These are phyloP conservation scores for Diaporthe amygdali DNA, from an alignment of 2,329 filamentous ascomycete genomes.

Conservation along the genomic window DNA sequence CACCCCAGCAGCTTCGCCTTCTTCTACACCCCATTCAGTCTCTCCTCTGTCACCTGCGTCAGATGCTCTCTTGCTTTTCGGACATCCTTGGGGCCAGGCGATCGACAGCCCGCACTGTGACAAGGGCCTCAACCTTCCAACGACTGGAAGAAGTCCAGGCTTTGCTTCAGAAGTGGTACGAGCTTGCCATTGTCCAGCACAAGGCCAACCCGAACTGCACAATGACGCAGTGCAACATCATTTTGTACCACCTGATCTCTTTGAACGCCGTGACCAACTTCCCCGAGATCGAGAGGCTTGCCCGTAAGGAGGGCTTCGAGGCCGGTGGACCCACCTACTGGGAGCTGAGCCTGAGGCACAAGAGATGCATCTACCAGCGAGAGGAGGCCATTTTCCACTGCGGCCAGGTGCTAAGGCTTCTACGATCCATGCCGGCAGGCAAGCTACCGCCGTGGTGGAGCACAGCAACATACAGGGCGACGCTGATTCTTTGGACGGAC, in stretches of 20 bases:
- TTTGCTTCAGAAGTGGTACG: slow-evolving; percentile 70
- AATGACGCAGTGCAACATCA: slow-evolving; percentile 68
- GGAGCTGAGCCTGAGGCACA: slow-evolving; percentile 60
- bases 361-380: slow-evolving; percentile 66
- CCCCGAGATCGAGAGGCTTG: slow-evolving; percentile 69
- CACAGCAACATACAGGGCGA: slow-evolving; percentile 71
- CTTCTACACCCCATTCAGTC: slow-evolving; percentile 72
- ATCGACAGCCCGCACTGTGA: slow-evolving; percentile 51
- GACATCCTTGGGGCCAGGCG: slow-evolving; percentile 54
- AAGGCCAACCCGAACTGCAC: slow-evolving; percentile 62
- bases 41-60: slow-evolving; percentile 67
- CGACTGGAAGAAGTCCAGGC: slow-evolving; percentile 69
- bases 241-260: slow-evolving; percentile 74
- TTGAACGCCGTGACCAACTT: slow-evolving; percentile 73
- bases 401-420: slow-evolving; percentile 68
- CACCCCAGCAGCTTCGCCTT: slow-evolving; percentile 66
- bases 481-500: slow-evolving; percentile 67
- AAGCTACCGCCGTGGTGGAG: slow-evolving; percentile 73
- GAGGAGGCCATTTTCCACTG: slow-evolving; percentile 71
- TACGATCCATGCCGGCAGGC: slow-evolving; percentile 64
- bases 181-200: slow-evolving; percentile 61
- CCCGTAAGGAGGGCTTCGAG: slow-evolving; percentile 64
- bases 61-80: slow-evolving; percentile 70
- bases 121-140: slow-evolving; percentile 63
- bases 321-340: slow-evolving; percentile 50